Evolutionary conservation across 768 basidiomycete species (phyloP), one percentile per base, ranked within the genome.

Genomic region (Ramaria sp.): DNA sequence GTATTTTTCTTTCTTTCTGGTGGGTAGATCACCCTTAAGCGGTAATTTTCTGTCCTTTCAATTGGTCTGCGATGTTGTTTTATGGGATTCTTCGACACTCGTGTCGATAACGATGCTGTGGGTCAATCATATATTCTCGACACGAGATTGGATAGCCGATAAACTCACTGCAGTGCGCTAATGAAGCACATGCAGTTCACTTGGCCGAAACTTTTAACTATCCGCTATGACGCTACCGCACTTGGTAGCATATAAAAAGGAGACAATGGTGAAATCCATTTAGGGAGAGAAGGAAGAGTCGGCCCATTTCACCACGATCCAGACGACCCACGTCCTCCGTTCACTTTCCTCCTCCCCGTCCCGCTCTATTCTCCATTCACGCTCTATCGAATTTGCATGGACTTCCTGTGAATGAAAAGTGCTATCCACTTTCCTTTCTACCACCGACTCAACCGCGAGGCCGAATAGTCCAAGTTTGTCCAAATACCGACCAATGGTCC

Each of bases 251-350:
- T 34, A 34, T 34, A 34, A 34, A 13, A 8, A 32, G 5, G 5
- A 32, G 10, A 32, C 30, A 5, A 10, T 32, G 10, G 30, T 10
- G 10, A 32, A 32, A 34, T 34, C 13, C 13, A 32, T 9, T 34
- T 13, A 34, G 2, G 32, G 8, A 34, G 32, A 34, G n/a, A n/a
- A n/a, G 32, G 3, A 34, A 34, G 3, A 9, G 32, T 4, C 32
- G 8, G 8, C 32, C 79, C 82, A 81, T 58, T 67, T 74, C 34
- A 84, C 61, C 57, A 71, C 64, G 30, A 85, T 75, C 79, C 83
- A 86, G 41, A 89, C 71, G 18, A 88, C 71, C 85, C 87, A 88
- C 20, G 73, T 67, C 58, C 85, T 74, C 60, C 83, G 71, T 59
- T 84, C 83, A n/a, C 62, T 69, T 39, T 88, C 86, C 39, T 82